These are phyloP conservation scores for Calonectria naviculata DNA, from an alignment of 2,329 filamentous ascomycete genomes.

Conservation along the genomic window DNA sequence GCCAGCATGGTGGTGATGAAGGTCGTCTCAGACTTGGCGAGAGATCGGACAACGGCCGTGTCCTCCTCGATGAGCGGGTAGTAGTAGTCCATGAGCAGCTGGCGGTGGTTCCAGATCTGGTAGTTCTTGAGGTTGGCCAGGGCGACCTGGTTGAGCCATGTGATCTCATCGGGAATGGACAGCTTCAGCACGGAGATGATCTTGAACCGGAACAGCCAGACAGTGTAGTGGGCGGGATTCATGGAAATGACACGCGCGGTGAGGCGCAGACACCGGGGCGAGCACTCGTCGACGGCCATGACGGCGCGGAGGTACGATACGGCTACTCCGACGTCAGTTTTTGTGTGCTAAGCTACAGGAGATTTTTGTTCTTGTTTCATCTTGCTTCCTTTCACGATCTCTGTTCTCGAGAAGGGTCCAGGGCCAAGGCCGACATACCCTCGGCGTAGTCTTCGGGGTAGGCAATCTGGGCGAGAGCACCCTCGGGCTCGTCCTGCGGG, in stretches of 20 bases:
- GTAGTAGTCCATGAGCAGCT: slow-evolving; percentile 71
- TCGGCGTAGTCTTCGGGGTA: slow-evolving; percentile 92
- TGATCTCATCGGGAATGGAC: slow-evolving; percentile 77
- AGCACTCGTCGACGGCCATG: slow-evolving; percentile 90
- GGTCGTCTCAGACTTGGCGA: slow-evolving; percentile 74
- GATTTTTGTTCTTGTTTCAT: neutral
- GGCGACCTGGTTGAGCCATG: slow-evolving; percentile 88
- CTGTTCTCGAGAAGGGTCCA: slow-evolving; percentile 17
- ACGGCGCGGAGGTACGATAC: slow-evolving; percentile 94
- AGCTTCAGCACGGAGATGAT: slow-evolving; percentile 76
- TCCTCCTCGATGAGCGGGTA: slow-evolving; percentile 68
- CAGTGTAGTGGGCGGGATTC: slow-evolving; percentile 98
- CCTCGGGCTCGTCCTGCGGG: slow-evolving; percentile 83
- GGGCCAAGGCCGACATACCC: slow-evolving; percentile 55
- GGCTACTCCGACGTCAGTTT: slow-evolving; percentile 59
- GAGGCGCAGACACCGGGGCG: slow-evolving; percentile 79
- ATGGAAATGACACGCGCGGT: slow-evolving; percentile 91
- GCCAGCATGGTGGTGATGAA: slow-evolving; percentile 87
- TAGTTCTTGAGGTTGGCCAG: slow-evolving; percentile 95
- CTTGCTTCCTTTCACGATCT: slow-evolving; percentile 8
- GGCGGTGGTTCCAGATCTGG: slow-evolving; percentile 90
- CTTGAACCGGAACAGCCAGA: slow-evolving; percentile 94
- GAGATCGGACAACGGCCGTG: slow-evolving; percentile 63
- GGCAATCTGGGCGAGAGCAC: slow-evolving; percentile 90
- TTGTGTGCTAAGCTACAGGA: slow-evolving; percentile 19